Evolutionary conservation across 2,329 filamentous ascomycete genomes (phyloP).

Genomic region (Epichloe uncinata): DNA sequence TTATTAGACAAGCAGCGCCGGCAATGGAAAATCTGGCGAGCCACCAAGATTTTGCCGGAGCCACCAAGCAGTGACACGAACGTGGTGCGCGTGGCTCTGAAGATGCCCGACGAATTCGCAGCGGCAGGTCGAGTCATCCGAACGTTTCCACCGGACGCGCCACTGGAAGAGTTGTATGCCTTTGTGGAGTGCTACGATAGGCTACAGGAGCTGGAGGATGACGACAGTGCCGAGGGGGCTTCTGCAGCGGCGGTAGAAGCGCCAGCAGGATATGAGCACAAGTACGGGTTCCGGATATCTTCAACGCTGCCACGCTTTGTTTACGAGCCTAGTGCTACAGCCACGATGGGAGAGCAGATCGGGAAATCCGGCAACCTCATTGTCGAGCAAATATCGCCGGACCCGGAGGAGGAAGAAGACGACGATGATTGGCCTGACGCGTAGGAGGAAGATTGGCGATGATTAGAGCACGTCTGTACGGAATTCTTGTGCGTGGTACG

Average conservation of each 20-base stretch:
- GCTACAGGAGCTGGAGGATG: conserved; percentile 41
- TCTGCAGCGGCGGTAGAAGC: not conserved
- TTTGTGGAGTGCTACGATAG: conserved; percentile 86
- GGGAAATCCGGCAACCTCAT: conserved; percentile 79
- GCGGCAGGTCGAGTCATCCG: conserved; percentile 65
- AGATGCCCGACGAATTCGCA: conserved; percentile 39
- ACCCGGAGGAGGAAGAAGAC: conserved; percentile 23
- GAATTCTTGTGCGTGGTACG: not conserved
- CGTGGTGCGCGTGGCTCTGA: conserved; percentile 56
- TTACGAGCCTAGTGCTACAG: conserved; percentile 54
- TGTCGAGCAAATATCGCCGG: conserved; percentile 49
- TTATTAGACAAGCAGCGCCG: conserved; percentile 30
- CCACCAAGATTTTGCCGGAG: conserved; percentile 51
- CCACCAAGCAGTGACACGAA: conserved; percentile 50
- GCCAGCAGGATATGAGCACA: conserved; percentile 49
- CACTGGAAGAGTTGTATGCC: conserved; percentile 82
- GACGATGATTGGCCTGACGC: conserved; percentile 8
- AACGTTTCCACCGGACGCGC: conserved; percentile 54
- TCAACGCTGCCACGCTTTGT: conserved; percentile 75
- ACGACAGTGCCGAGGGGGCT: not conserved
- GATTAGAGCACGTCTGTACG: conserved; percentile 5
- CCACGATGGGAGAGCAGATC: conserved; percentile 58
- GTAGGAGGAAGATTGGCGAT: conserved; percentile 10
- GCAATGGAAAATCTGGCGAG: conserved; percentile 75
- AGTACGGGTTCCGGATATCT: conserved; percentile 75